These are phyloP conservation scores for Alternaria sp. DNA, from an alignment of 2,329 filamentous ascomycete genomes.

Conservation along the genomic window DNA sequence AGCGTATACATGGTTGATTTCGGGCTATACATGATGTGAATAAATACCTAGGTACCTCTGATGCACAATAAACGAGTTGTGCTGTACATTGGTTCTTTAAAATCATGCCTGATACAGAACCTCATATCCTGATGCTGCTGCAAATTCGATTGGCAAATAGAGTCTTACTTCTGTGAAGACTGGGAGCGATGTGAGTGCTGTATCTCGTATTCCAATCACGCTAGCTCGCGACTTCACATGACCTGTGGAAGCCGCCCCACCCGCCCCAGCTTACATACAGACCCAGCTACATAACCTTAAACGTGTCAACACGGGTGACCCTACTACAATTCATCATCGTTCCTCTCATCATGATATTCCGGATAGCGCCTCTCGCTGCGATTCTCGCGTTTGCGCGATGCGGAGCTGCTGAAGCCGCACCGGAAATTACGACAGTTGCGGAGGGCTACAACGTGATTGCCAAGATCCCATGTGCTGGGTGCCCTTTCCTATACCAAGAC, in stretches of 20 bases:
- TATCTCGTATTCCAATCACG: slow-evolving; percentile 5
- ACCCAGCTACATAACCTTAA: slow-evolving; percentile 1
- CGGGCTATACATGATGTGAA: not conserved
- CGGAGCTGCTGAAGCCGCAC: slow-evolving; percentile 27
- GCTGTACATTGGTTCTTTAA: not conserved
- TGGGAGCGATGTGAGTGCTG: not conserved
- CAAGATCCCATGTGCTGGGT: slow-evolving; percentile 42
- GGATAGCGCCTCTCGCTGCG: slow-evolving; percentile 10
- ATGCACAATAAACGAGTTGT: not conserved
- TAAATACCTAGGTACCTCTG: not conserved
- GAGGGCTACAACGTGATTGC: slow-evolving; percentile 43
- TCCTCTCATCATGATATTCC: slow-evolving; percentile 21
- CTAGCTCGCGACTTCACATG: slow-evolving; percentile 18
- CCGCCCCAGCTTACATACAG: slow-evolving; percentile 7
- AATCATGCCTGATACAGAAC: not conserved
- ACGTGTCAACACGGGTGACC: slow-evolving; percentile 17
- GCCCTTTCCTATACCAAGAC: slow-evolving; percentile 42
- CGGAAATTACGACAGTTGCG: slow-evolving; percentile 37
- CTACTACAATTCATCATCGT: not conserved
- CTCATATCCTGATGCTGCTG: not conserved
- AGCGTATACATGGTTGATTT: not conserved
- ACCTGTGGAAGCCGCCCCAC: slow-evolving; percentile 13
- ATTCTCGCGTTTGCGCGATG: not conserved
- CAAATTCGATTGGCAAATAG: not conserved
- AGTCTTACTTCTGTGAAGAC: not conserved